Percentiles rank a stretch among this genome's conserved stretches.
Evolutionary conservation across 2,329 filamentous ascomycete genomes (phyloP).

Genomic region (Colletotrichum falcatum): DNA sequence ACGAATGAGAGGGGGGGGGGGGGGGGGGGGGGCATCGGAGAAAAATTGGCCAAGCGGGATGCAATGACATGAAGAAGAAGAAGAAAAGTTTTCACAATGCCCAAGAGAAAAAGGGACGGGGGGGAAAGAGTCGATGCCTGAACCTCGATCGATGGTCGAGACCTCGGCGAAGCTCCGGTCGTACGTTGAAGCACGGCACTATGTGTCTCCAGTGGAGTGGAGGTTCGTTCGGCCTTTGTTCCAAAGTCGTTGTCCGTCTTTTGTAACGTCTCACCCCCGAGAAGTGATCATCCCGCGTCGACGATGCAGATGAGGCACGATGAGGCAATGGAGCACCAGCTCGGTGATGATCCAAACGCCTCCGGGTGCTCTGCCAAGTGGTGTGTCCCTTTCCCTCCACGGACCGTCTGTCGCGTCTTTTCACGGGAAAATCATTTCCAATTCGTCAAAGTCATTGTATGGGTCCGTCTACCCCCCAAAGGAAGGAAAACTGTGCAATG

Average conservation of each 20-base stretch:
- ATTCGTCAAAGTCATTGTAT: slow-evolving; percentile 4
- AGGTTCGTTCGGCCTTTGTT: not conserved
- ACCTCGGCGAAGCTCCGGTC: slow-evolving; percentile 37
- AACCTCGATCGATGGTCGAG: not conserved
- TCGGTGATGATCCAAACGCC: not conserved
- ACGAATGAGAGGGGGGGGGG: slow-evolving; percentile 11
- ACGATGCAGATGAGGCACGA: slow-evolving; percentile 13
- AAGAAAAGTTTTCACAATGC: slow-evolving; percentile 18
- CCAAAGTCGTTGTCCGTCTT: slow-evolving; percentile 12
- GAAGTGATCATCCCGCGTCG: slow-evolving; percentile 16
- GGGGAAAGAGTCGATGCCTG: not conserved
- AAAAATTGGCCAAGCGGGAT: slow-evolving; percentile 28
- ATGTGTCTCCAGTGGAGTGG: slow-evolving; percentile 31
- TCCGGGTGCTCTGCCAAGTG: not conserved
- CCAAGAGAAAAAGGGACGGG: not conserved
- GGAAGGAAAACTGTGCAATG: slow-evolving; percentile 24
- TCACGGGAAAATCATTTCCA: slow-evolving; percentile 9
- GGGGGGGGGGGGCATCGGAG: not conserved
- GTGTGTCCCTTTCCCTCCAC: not conserved
- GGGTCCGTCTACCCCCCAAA: not conserved
- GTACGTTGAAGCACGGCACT: slow-evolving; percentile 31
- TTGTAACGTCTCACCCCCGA: not conserved
- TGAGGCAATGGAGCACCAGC: slow-evolving; percentile 2
- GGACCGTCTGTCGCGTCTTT: not conserved
- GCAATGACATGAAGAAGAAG: slow-evolving; percentile 7